phyloP scores from a whole-genome alignment of 1,284 basidiomycete genomes.

The Melampsora americana region DNA sequence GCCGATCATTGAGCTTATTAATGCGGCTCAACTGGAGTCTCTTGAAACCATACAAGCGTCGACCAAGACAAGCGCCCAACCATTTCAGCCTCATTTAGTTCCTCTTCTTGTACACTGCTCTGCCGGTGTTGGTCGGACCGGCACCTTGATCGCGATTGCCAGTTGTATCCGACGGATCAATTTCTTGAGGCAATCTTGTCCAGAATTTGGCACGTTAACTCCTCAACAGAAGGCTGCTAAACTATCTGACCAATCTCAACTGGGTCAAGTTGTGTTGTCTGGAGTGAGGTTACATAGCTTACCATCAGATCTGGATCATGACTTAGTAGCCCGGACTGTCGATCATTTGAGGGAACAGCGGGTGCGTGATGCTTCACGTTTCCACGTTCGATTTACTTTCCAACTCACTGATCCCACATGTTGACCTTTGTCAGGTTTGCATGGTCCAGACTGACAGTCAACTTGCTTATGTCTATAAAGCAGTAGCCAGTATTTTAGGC shows the following conservation, averaged over 20 bases:
- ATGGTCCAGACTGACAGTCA: conserved; percentile 77
- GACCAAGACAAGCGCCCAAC: conserved; percentile 54
- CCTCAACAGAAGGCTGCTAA: background rate
- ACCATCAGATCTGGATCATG: conserved; percentile 49
- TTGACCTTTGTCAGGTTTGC: conserved; percentile 58
- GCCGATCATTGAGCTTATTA: conserved; percentile 47
- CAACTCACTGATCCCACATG: background rate
- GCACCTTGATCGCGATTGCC: conserved; percentile 62
- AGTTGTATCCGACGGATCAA: conserved; percentile 66
- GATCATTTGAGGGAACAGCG: conserved; percentile 71
- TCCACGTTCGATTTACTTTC: background rate
- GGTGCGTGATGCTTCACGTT: conserved; percentile 17
- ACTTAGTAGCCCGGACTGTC: conserved; percentile 68
- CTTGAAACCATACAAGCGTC: conserved; percentile 47
- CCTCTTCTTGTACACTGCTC: conserved; percentile 76
- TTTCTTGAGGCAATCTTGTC: conserved; percentile 55
- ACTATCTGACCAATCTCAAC: background rate
- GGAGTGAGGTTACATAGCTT: conserved; percentile 4
- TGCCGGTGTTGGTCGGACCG: conserved; percentile 57
- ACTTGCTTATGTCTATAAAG: conserved; percentile 65
- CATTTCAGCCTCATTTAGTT: conserved; percentile 55
- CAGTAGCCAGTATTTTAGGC: conserved; percentile 55
- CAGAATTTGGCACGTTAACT: background rate
- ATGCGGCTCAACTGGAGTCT: conserved; percentile 49
- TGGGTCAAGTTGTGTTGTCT: background rate